Percentiles rank a stretch among this genome's conserved stretches.
Evolutionary conservation across 345 rosid genomes (phyloP).

Genomic region (Garcia nutans): DNA sequence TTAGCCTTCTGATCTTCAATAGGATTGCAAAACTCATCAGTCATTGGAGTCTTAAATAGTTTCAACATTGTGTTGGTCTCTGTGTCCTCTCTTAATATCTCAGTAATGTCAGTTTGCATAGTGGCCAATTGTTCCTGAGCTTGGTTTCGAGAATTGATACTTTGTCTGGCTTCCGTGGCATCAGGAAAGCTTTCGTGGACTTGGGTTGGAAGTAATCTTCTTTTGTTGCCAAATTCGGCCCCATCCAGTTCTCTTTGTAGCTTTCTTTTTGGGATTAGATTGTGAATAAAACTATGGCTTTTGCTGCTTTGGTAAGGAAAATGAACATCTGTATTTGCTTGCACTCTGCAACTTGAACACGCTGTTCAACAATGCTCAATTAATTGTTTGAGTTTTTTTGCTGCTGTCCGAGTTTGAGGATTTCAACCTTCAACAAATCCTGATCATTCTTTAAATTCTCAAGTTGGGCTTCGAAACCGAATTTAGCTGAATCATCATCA

Average conservation of each 20-base stretch:
- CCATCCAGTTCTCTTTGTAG: constrained; percentile 34
- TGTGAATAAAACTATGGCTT: constrained; percentile 42
- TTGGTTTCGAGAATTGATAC: constrained; percentile 24
- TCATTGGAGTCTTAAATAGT: constrained; percentile 18
- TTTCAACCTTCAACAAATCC: constrained; percentile 39
- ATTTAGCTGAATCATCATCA: constrained; percentile 8
- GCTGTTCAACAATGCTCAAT: constrained; percentile 38
- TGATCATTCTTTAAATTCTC: constrained; percentile 43
- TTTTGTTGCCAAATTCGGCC: constrained; percentile 35
- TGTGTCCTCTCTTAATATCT: constrained; percentile 18
- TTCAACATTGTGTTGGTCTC: constrained; percentile 17
- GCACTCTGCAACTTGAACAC: constrained; percentile 37
- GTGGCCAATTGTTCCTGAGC: constrained; percentile 33
- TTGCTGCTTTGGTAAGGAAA: constrained; percentile 48
- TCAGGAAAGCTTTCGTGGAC: constrained; percentile 16
- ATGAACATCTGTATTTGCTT: constrained; percentile 49
- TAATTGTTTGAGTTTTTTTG: constrained; percentile 40
- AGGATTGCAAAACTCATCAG: constrained; percentile 21
- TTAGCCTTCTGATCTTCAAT: constrained; percentile 21
- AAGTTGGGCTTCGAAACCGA: constrained; percentile 33
- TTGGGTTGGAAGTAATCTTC: constrained; percentile 34
- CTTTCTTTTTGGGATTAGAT: constrained; percentile 44
- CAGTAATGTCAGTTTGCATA: constrained; percentile 36
- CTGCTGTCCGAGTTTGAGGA: constrained; percentile 42
- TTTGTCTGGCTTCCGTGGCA: constrained; percentile 8